Conservation (phyloP, 331 rosid genomes). For the Rhamnella rubrinervis region DNA sequence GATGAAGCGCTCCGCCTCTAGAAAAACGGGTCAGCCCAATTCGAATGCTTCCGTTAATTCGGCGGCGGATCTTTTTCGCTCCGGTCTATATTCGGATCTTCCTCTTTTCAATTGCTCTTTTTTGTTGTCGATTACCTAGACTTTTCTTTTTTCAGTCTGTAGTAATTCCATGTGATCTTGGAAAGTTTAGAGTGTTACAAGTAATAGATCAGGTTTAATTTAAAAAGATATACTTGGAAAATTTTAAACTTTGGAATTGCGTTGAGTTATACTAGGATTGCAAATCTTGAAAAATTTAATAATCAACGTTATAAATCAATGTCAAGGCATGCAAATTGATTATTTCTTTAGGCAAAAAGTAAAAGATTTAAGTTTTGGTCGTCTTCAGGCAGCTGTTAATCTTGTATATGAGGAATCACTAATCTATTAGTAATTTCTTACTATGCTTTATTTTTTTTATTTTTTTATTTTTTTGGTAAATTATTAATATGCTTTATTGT, state of each 20-base stretch:
- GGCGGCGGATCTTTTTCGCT: conserved; percentile 75
- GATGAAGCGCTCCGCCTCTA: conserved; percentile 79
- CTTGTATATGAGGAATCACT: background rate
- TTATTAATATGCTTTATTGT: background rate
- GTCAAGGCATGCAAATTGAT: too few relatives aligned
- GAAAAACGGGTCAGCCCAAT: conserved; percentile 73
- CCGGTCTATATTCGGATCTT: conserved; percentile 48
- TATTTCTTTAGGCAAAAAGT: too few relatives aligned
- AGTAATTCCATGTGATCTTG: background rate
- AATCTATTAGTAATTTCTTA: background rate
- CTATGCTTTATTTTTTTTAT: background rate
- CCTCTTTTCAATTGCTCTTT: background rate
- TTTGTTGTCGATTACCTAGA: background rate
- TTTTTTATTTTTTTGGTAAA: background rate
- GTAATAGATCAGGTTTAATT: background rate
- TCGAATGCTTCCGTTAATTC: conserved; percentile 45
- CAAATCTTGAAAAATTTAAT: too few relatives aligned
- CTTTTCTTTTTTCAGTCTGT: background rate
- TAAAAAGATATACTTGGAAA: too few relatives aligned
- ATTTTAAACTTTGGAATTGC: too few relatives aligned
- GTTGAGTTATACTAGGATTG: too few relatives aligned
- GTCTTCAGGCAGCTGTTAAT: too few relatives aligned
- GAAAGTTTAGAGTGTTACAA: background rate
- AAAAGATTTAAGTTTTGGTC: too few relatives aligned
- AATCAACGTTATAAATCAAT: too few relatives aligned